Evolutionary conservation across 2,329 filamentous ascomycete genomes (phyloP).

Genomic region (Cytospora paraplurivora): DNA sequence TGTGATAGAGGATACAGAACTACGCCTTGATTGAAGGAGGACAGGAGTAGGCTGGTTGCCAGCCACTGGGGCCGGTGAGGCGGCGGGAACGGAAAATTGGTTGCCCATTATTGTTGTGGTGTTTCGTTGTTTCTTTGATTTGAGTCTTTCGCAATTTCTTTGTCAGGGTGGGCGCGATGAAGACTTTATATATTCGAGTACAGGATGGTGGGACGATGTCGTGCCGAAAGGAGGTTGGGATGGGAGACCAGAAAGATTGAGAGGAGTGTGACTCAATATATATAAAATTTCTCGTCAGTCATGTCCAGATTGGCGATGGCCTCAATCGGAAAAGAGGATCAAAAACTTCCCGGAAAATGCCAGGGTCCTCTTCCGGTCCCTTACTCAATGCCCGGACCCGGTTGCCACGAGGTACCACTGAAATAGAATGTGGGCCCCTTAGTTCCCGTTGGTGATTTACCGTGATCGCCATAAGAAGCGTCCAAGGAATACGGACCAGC

Average conservation of each 20-base stretch:
- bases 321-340: not conserved
- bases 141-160: not conserved
- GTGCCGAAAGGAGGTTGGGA: not conserved
- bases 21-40: conserved; percentile 14
- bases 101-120: conserved; percentile 13
- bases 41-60: not conserved
- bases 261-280: not conserved
- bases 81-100: conserved; percentile 10
- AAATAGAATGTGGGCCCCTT: not conserved
- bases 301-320: conserved; percentile 10
- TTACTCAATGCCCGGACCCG: conserved; percentile 14
- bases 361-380: conserved; percentile 13
- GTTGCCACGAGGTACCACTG: conserved; percentile 11
- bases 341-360: not conserved
- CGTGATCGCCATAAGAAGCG: not conserved
- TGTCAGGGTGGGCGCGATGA: not conserved
- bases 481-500: conserved; percentile 11
- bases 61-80: not conserved
- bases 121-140: not conserved
- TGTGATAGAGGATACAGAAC: conserved; percentile 25
- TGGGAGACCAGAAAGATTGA: not conserved
- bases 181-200: not conserved
- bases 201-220: not conserved
- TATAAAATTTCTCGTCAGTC: conserved; percentile 3
- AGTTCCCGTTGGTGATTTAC: too few species aligned